Percentiles rank a stretch among this genome's conserved stretches.
phyloP scores from a whole-genome alignment of 169 alveolate species.

The Plasmodium knowlesi region DNA sequence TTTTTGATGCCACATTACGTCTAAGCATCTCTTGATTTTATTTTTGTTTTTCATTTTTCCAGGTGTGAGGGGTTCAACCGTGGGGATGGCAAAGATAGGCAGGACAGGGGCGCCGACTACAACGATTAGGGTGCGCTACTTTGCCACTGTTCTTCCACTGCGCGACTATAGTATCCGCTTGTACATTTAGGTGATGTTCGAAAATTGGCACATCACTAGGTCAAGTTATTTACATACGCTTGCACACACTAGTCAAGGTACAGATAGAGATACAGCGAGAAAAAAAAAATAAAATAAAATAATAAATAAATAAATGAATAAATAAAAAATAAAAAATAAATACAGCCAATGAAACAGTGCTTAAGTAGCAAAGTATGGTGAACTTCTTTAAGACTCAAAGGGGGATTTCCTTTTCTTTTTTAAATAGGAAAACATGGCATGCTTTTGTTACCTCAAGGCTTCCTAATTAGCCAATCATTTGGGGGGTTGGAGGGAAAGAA shows the following conservation, averaged over 20 bases:
- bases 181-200: not conserved
- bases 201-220: not conserved
- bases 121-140: not conserved
- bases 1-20: slow-evolving; percentile 30
- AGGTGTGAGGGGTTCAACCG: not conserved
- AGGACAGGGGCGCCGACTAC: not conserved
- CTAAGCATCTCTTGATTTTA: slow-evolving; percentile 69
- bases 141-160: not conserved
- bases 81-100: not conserved
- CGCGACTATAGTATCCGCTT: not conserved
- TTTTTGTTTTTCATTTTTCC: slow-evolving; percentile 68
- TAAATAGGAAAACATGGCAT: not conserved
- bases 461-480: not conserved
- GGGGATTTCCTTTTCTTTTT: not conserved
- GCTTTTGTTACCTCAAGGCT: not conserved
- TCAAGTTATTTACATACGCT: not conserved
- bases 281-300: not conserved
- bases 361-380: not conserved
- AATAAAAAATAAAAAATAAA: not conserved
- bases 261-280: not conserved
- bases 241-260: not conserved
- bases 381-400: not conserved
- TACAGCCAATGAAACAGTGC: not conserved
- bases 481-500: not conserved
- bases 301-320: not conserved